phyloP scores from a whole-genome alignment of 140 eudicot species.

The Stevia rebaudiana region DNA sequence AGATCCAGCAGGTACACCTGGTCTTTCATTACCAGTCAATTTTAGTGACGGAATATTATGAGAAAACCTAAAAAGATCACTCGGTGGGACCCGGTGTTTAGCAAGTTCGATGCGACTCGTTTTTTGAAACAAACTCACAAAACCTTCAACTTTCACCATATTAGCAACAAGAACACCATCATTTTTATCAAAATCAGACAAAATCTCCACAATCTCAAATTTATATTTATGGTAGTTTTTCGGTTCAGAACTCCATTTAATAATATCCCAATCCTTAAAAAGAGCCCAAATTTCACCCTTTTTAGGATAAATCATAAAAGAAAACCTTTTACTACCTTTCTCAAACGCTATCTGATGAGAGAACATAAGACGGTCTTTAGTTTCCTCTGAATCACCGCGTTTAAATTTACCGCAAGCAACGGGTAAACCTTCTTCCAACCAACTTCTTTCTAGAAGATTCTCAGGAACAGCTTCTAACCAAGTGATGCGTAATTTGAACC shows the following conservation, averaged over 20 bases:
- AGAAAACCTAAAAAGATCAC: conserved; percentile 62
- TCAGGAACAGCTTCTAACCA: conserved; percentile 70
- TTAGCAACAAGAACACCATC: conserved; percentile 48
- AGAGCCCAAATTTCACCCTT: conserved; percentile 87
- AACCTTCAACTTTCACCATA: conserved; percentile 67
- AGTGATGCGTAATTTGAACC: conserved; percentile 44
- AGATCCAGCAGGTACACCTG: conserved; percentile 65
- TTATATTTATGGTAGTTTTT: conserved; percentile 33
- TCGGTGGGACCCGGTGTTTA: conserved; percentile 30
- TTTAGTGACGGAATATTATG: conserved; percentile 56
- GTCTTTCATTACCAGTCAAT: conserved; percentile 60
- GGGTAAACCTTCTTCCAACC: conserved; percentile 54
- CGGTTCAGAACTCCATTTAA: conserved; percentile 50
- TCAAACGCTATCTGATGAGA: conserved; percentile 40
- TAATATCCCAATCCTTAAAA: conserved; percentile 67
- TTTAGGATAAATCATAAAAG: conserved; percentile 38
- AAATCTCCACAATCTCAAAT: conserved; percentile 71
- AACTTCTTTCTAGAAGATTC: conserved; percentile 24
- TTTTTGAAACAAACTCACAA: conserved; percentile 54
- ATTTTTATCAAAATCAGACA: conserved; percentile 46
- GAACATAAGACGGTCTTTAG: conserved; percentile 36
- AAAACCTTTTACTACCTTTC: conserved; percentile 1
- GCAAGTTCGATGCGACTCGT: conserved; percentile 8
- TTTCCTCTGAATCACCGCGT: conserved; percentile 37
- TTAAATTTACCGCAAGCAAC: conserved; percentile 54